Evolutionary conservation across 805 yeast species (phyloP).

Genomic region (Kurtzmaniella cleridarum): DNA sequence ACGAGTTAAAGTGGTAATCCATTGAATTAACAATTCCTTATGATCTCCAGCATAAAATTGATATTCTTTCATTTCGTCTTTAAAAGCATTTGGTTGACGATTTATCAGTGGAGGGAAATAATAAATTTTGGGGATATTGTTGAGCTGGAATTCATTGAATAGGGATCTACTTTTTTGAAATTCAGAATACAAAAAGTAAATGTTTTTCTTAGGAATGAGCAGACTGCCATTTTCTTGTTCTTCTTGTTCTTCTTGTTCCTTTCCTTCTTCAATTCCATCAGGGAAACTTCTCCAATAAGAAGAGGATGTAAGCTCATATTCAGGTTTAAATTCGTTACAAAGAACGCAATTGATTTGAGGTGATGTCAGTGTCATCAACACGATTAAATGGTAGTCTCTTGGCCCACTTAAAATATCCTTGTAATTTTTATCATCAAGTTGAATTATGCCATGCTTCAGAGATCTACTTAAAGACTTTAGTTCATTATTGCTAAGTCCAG

Average conservation of each 20-base stretch:
- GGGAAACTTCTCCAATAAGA: conserved; percentile 57
- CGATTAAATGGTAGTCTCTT: conserved; percentile 62
- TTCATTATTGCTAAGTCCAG: conserved; percentile 19
- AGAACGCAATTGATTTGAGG: conserved; percentile 70
- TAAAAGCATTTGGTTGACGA: conserved; percentile 22
- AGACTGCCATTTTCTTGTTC: conserved; percentile 6
- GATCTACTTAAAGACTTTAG: conserved; percentile 14
- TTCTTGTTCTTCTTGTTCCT: conserved; percentile 27
- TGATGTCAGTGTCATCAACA: conserved; percentile 68
- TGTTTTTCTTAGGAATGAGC: conserved; percentile 13
- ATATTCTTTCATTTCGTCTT: conserved; percentile 31
- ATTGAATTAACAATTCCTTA: conserved; percentile 28
- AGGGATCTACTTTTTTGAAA: conserved; percentile 50
- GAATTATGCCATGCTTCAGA: conserved; percentile 14
- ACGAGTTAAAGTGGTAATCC: conserved; percentile 32
- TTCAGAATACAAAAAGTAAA: conserved; percentile 75
- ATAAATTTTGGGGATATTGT: conserved; percentile 74
- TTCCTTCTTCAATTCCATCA: conserved; percentile 28
- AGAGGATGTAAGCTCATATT: conserved; percentile 51
- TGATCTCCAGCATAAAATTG: conserved; percentile 44
- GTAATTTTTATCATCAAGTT: conserved; percentile 56
- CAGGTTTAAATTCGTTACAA: conserved; percentile 69
- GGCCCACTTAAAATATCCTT: conserved; percentile 53
- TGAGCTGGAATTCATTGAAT: conserved; percentile 50
- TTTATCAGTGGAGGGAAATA: conserved; percentile 49